A percentile compares a stretch with the other conserved stretches of the same genome.
These are phyloP conservation scores for Teunomyces barrocoloradensis DNA, from an alignment of 805 yeast species.

Conservation along the genomic window DNA sequence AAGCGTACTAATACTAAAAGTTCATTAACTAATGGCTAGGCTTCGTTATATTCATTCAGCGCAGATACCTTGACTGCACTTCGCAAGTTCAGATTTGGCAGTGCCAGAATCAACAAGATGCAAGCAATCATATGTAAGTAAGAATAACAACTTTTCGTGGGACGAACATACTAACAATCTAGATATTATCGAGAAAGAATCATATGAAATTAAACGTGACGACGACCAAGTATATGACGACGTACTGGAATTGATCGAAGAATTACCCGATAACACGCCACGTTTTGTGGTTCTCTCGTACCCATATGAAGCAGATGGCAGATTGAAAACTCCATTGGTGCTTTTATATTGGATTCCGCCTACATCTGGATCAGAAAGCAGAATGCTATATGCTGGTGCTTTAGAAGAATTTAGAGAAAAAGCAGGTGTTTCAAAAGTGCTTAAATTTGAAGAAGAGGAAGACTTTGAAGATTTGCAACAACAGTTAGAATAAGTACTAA, in stretches of 20 bases:
- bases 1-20: not conserved
- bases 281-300: constrained; percentile 73
- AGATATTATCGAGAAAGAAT: constrained; percentile 54
- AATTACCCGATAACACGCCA: constrained; percentile 79
- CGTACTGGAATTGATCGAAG: constrained; percentile 66
- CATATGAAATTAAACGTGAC: constrained; percentile 52
- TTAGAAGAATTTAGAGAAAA: constrained; percentile 74
- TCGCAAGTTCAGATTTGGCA: constrained; percentile 69
- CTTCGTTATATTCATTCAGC: constrained; percentile 58
- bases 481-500: constrained; percentile 12
- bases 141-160: not conserved
- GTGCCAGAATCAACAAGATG: constrained; percentile 59
- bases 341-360: constrained; percentile 87
- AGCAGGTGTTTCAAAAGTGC: constrained; percentile 68
- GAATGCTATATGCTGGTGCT: constrained; percentile 91
- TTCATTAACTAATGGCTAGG: constrained; percentile 3
- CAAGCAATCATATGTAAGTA: constrained; percentile 61
- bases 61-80: constrained; percentile 58
- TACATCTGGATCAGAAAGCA: constrained; percentile 74
- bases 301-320: constrained; percentile 73
- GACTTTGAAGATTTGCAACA: constrained; percentile 61
- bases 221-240: constrained; percentile 46
- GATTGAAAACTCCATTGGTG: constrained; percentile 70
- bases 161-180: constrained; percentile 6
- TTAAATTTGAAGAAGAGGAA: constrained; percentile 65